Percentiles rank a stretch among this genome's conserved stretches.
phyloP scores from a whole-genome alignment of 192 early-diverging fungal species.

The Borealophlyctis nickersoniae region DNA sequence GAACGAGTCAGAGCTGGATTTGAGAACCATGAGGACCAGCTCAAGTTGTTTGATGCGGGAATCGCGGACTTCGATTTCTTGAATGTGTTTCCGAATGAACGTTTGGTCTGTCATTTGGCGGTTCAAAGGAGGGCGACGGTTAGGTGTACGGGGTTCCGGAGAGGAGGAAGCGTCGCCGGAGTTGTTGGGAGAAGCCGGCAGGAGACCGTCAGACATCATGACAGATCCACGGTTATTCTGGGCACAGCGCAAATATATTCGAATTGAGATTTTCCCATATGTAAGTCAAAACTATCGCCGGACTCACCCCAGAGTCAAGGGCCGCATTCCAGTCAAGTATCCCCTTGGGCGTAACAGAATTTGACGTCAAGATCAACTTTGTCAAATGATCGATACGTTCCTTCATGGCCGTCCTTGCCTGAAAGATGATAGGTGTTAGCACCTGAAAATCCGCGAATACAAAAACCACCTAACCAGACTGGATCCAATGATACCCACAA shows the following conservation, averaged over 20 bases:
- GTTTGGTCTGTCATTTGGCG: constrained; percentile 27
- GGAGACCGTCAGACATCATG: constrained; percentile 38
- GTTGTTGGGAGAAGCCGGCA: constrained; percentile 23
- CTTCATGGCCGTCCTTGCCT: constrained; percentile 71
- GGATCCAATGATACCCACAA: constrained; percentile 18
- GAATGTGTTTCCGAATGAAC: constrained; percentile 45
- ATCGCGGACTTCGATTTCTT: constrained; percentile 44
- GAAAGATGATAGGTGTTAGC: constrained; percentile 47
- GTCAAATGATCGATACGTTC: constrained; percentile 85
- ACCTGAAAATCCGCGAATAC: constrained; percentile 60
- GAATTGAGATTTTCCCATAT: not conserved
- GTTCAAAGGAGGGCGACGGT: constrained; percentile 6
- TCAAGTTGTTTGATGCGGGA: constrained; percentile 42
- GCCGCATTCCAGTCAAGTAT: constrained; percentile 50
- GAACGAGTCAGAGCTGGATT: constrained; percentile 23
- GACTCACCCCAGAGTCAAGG: constrained; percentile 25
- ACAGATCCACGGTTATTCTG: constrained; percentile 34
- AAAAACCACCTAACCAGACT: constrained; percentile 13
- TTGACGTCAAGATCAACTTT: constrained; percentile 72
- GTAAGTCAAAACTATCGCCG: not conserved
- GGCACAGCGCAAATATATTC: not conserved
- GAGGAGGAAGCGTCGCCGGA: not conserved
- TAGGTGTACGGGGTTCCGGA: constrained; percentile 15
- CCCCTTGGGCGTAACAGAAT: constrained; percentile 52
- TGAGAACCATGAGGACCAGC: constrained; percentile 34